Evolutionary conservation across 176 grass and related monocot species (phyloP), one percentile per base, ranked within the genome.

Genomic region (Hordeum marinum): DNA sequence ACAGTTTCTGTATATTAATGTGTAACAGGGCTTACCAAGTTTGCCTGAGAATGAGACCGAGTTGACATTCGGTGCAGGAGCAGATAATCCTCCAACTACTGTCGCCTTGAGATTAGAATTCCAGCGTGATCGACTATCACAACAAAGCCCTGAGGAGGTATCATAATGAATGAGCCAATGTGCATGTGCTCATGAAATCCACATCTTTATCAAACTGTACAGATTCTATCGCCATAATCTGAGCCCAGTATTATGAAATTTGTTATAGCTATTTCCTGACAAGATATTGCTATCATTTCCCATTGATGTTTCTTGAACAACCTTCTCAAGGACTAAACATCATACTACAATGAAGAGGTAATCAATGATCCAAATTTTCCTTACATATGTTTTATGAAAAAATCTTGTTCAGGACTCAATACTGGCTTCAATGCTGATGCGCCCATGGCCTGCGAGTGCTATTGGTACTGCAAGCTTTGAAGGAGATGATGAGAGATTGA

Each of bases 91-190:
- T 63, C 92, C 92, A 78, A 94, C 81, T 24, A 84, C 86, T 39
- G 39, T 79, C 76, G 80, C 84, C 27, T 37, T 94, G 46, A 83
- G 64, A 26, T 74, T 36, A 83, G 86, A 94, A 87, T 89, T 94
- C 80, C 92, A 89, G 34, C 84, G 86, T 50, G 72, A 81, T 27
- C 84, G 84, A 11, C 41, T 91, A 57, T 91, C 89, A 79, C 89
- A 94, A 65, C 78, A 87, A 80, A 94, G 86, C 77, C 83, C 92
- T 36, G 70, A 91, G 72, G 83, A 94, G 92, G 92, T 91, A 86
- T 14, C 48, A 37, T n/a, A 82, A 34, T 31, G 9, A 31, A 74
- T 84, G 74, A 75, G 48, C 24, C 26, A 58, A 72, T 77, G 14
- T 35, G 21, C 63, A 72, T 77, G 14, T 35, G 21, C 63, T 72